A percentile compares a stretch with the other conserved stretches of the same genome.
phyloP scores from a whole-genome alignment of 1,139 yeast genomes.

The Yamadazyma buinensis region DNA sequence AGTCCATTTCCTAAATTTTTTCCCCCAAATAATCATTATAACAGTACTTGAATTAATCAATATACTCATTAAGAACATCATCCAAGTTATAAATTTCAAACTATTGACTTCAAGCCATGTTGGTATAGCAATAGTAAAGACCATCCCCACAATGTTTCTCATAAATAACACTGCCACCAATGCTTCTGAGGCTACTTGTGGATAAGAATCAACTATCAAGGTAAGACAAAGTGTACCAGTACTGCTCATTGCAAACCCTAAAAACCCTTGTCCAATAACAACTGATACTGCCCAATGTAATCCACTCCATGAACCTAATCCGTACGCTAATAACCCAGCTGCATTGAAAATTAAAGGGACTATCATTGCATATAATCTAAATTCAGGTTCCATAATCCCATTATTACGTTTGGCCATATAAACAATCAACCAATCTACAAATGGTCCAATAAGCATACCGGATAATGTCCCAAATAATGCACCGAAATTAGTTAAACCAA shows the following conservation, averaged over 20 bases:
- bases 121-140: conserved; percentile 44
- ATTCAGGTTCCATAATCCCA: conserved; percentile 42
- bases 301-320: conserved; percentile 27
- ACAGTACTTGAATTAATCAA: conserved; percentile 40
- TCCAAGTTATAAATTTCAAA: conserved; percentile 37
- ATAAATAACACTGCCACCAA: conserved; percentile 49
- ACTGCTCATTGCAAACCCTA: conserved; percentile 57
- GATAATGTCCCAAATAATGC: conserved; percentile 37
- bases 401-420: conserved; percentile 31
- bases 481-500: conserved; percentile 42
- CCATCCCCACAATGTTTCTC: conserved; percentile 46
- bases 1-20: conserved; percentile 31
- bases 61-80: conserved; percentile 44
- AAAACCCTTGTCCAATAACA: conserved; percentile 47
- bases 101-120: conserved; percentile 43
- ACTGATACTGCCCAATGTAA: conserved; percentile 51
- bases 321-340: conserved; percentile 36
- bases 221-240: conserved; percentile 55
- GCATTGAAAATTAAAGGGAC: conserved; percentile 38
- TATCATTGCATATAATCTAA: conserved; percentile 36
- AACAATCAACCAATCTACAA: conserved; percentile 39
- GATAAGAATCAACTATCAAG: conserved; percentile 57
- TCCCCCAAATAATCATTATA: conserved; percentile 37
- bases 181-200: conserved; percentile 51
- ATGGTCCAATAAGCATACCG: conserved; percentile 43